phyloP scores from a whole-genome alignment of 75 land plant genomes.

The Pinus albicaulis region DNA sequence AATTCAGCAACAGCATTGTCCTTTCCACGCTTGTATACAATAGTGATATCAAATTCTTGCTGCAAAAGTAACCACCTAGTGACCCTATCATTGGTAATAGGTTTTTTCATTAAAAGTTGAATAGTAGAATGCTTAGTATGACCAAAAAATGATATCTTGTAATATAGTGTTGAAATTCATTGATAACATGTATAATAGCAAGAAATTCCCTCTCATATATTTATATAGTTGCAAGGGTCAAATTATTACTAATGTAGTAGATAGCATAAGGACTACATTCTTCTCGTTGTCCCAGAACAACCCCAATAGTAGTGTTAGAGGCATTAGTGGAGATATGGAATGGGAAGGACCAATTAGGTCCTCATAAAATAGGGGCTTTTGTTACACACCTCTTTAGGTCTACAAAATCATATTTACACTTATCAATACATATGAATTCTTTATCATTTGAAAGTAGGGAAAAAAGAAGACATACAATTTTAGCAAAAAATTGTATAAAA shows the following conservation, averaged over 20 bases:
- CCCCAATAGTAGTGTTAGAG: too few relatives aligned
- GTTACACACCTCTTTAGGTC: neutral
- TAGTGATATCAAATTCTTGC: too few relatives aligned
- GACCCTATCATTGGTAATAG: too few relatives aligned
- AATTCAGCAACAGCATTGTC: neutral
- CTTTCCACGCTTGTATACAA: neutral
- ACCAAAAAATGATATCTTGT: neutral
- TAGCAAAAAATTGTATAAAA: neutral
- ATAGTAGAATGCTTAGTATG: slow-evolving; percentile 7
- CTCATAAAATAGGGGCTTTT: too few relatives aligned
- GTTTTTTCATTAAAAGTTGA: too few relatives aligned
- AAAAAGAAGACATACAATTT: neutral
- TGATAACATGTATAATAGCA: slow-evolving; percentile 6
- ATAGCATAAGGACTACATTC: neutral
- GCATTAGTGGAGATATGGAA: too few relatives aligned
- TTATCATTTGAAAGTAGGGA: neutral
- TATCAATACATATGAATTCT: neutral
- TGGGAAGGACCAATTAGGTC: too few relatives aligned
- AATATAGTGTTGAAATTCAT: slow-evolving; percentile 11
- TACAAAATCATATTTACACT: slow-evolving; percentile 1
- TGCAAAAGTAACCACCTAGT: too few relatives aligned
- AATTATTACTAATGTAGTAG: neutral
- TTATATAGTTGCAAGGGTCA: neutral
- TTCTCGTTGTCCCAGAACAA: too few relatives aligned
- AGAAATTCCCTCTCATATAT: slow-evolving; percentile 2